Conservation (phyloP, 1,284 basidiomycete species). For the Somion occarium region DNA sequence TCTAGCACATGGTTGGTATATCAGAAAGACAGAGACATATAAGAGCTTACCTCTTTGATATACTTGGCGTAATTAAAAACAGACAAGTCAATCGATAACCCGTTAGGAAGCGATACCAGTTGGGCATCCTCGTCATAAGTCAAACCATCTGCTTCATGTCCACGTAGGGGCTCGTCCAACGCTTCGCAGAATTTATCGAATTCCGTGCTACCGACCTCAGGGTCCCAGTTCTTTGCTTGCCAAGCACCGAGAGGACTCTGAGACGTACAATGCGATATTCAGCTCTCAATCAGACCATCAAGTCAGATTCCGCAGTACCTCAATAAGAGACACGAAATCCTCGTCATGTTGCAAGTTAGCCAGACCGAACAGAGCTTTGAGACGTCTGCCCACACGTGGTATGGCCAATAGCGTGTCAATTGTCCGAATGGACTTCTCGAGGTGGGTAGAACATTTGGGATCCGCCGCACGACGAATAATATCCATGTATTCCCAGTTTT, state of each 20-base stretch:
- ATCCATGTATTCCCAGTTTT: conserved; percentile 86
- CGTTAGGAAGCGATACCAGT: conserved; percentile 36
- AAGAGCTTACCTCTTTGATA: conserved; percentile 56
- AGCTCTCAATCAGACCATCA: too few species aligned
- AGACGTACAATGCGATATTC: background rate
- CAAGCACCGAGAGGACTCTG: conserved; percentile 46
- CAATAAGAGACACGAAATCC: conserved; percentile 73
- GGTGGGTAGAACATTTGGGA: conserved; percentile 62
- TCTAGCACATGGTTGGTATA: conserved; percentile 32
- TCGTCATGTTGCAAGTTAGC: conserved; percentile 62
- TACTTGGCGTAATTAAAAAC: conserved; percentile 76
- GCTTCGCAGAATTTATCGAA: conserved; percentile 75
- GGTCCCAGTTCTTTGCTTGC: conserved; percentile 78
- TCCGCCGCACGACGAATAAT: conserved; percentile 77
- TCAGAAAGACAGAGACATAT: background rate
- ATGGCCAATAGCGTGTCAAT: conserved; percentile 60
- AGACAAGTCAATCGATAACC: conserved; percentile 47
- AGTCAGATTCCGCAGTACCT: conserved; percentile 34
- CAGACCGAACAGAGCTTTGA: conserved; percentile 77
- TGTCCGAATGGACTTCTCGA: conserved; percentile 59
- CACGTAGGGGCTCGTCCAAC: conserved; percentile 44
- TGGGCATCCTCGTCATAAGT: conserved; percentile 17
- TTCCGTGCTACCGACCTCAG: conserved; percentile 49
- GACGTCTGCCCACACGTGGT: conserved; percentile 35
- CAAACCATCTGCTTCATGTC: conserved; percentile 14